Evolutionary conservation across 192 early-diverging fungal species (phyloP).

Genomic region (Oehlia diaphana): DNA sequence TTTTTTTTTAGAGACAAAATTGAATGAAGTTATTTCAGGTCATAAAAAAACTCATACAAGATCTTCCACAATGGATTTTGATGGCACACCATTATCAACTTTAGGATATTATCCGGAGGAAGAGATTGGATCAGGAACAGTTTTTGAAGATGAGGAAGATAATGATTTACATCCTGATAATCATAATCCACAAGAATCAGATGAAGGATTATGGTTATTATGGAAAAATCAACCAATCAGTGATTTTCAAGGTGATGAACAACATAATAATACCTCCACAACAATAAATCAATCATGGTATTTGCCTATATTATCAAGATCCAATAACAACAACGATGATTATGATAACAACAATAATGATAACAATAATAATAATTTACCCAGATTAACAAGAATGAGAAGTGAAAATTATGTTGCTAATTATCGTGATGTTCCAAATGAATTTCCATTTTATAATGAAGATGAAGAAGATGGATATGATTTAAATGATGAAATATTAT

Average conservation of each 20-base stretch:
- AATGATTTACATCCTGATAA: neutral
- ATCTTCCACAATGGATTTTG: neutral
- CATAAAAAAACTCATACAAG: neutral
- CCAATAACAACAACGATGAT: no score
- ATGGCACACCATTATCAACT: neutral
- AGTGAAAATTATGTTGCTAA: neutral
- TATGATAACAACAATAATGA: no score
- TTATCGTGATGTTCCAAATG: neutral
- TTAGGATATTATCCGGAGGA: constrained; percentile 2
- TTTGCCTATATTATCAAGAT: neutral
- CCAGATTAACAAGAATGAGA: neutral
- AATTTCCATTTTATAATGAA: neutral
- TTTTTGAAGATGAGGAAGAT: constrained; percentile 13
- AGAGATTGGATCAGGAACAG: neutral
- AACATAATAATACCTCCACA: neutral
- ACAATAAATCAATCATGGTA: neutral
- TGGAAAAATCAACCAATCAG: neutral
- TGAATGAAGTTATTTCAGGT: neutral
- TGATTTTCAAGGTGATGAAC: neutral
- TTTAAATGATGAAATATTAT: constrained; percentile 3
- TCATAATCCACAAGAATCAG: constrained; percentile 18
- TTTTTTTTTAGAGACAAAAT: constrained; percentile 2
- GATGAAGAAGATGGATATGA: neutral
- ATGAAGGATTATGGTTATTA: constrained; percentile 28
- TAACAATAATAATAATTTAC: neutral